Conservation (phyloP, 192 early-diverging fungal genomes). For the Irineochytrium annulatum region DNA sequence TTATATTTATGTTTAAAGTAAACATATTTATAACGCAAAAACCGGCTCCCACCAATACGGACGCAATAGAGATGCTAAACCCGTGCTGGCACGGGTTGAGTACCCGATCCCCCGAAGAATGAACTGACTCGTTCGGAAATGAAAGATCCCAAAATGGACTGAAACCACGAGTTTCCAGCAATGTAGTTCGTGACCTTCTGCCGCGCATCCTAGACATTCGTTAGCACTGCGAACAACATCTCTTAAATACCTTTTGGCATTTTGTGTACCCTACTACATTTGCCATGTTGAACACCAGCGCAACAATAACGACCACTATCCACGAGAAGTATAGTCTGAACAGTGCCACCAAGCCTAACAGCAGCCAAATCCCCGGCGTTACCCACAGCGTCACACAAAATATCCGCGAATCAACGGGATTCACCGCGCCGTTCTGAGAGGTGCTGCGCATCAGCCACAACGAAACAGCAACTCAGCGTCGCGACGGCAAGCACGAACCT, state of each 20-base stretch:
- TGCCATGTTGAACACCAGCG: constrained; percentile 77
- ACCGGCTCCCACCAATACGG: too few relatives aligned
- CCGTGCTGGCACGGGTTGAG: too few relatives aligned
- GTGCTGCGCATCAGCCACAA: constrained; percentile 1
- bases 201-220: not conserved
- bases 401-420: constrained; percentile 81
- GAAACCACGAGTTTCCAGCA: not conserved
- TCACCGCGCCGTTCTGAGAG: constrained; percentile 62
- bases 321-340: constrained; percentile 72
- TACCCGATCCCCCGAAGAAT: not conserved
- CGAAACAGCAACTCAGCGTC: constrained; percentile 5
- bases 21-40: too few relatives aligned
- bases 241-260: constrained; percentile 75
- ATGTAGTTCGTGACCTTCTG: constrained; percentile 6
- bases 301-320: constrained; percentile 83
- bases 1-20: too few relatives aligned
- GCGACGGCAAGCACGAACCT: constrained; percentile 47
- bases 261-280: constrained; percentile 94
- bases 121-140: not conserved
- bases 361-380: constrained; percentile 75
- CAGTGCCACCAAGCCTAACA: constrained; percentile 76
- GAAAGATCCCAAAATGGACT: not conserved
- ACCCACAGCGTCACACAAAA: constrained; percentile 93
- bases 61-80: too few relatives aligned
- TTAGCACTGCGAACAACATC: not conserved